Base-by-base conservation (phyloP, 169 alveolate genomes). In the Plasmodium billcollinsi region DNA sequence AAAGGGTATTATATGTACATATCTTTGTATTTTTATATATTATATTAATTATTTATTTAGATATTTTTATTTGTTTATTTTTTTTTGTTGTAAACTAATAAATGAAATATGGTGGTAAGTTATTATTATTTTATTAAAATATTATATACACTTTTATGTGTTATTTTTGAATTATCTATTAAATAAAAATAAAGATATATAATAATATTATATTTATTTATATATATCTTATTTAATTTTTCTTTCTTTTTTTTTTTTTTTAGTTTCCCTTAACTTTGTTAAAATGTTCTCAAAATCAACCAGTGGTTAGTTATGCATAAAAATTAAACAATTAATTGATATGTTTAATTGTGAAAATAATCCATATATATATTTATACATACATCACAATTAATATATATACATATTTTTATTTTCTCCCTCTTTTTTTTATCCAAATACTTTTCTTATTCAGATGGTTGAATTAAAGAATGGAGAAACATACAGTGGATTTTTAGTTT, bases 401-500 rank as follows among this genome's bases (percentile, higher is more conserved):
- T 39, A 56, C 47, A 45, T 14, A 47, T 75, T 76, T 15, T 74
- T 8, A 50, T 61, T 18, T 45, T 6, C 9, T 0, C 9, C 45
- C 50, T 8, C 66, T 59, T 62, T 45, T 71, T 45, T 56, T 45
- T 71, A 49, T 71, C 0, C 21, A n/a, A n/a, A 61, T 61, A 61
- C 5, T 20, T 20, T 14, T 15, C 24, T 76, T 18, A 56, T 74
- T 59, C 92, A 95, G 97, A 88, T 95, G 89, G 94, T 95, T 56
- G 97, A 95, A 67, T 89, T 95, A 50, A 95, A 95, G 61, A 95
- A 92, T 75, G 97, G 97, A 26, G 97, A 95, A 78, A 95, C 97
- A 3, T 95, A 95, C 74, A 93, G 97, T 24, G 97, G 97, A 45
- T 83, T 95, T 66, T 70, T 95, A 20, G 93, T 95, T 8, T 92